phyloP scores from a whole-genome alignment of 306 rosid genomes.

The Notholithocarpus densiflorus region DNA sequence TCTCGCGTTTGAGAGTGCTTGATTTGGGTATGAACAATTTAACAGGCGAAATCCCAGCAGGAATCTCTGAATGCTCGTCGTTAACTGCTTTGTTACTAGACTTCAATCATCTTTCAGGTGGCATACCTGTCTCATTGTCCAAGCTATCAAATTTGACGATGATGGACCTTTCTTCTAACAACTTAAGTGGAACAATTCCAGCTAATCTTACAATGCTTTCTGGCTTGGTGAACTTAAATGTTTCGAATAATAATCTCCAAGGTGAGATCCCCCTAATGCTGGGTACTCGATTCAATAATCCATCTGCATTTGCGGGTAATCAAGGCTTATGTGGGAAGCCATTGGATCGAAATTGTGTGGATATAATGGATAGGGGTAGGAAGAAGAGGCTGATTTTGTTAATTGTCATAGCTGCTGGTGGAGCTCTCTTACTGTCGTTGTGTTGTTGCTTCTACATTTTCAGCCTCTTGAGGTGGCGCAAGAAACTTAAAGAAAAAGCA shows the following conservation, averaged over 20 bases:
- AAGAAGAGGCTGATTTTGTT: slow-evolving; percentile 61
- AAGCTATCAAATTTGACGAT: slow-evolving; percentile 49
- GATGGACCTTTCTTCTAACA: slow-evolving; percentile 75
- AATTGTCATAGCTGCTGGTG: slow-evolving; percentile 45
- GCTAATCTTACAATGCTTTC: slow-evolving; percentile 46
- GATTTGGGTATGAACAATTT: slow-evolving; percentile 71
- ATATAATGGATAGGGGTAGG: slow-evolving; percentile 20
- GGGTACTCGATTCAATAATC: slow-evolving; percentile 64
- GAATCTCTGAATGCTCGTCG: slow-evolving; percentile 62
- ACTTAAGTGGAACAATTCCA: slow-evolving; percentile 73
- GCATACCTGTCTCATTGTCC: slow-evolving; percentile 59
- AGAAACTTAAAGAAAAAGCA: slow-evolving; percentile 56
- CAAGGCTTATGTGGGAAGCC: slow-evolving; percentile 70
- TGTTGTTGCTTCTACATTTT: slow-evolving; percentile 87
- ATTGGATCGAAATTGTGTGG: slow-evolving; percentile 43
- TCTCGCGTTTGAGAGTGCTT: slow-evolving; percentile 52
- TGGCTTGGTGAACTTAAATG: slow-evolving; percentile 59
- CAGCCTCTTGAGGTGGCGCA: slow-evolving; percentile 81
- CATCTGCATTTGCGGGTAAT: slow-evolving; percentile 58
- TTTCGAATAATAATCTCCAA: slow-evolving; percentile 59
- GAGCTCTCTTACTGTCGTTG: slow-evolving; percentile 49
- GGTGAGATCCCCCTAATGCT: slow-evolving; percentile 68
- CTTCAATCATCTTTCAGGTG: slow-evolving; percentile 65
- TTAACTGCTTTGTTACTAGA: slow-evolving; percentile 47
- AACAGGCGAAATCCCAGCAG: slow-evolving; percentile 68